Evolutionary conservation across 768 basidiomycete genomes (phyloP).

Genomic region (Gelatoporia subvermispora): DNA sequence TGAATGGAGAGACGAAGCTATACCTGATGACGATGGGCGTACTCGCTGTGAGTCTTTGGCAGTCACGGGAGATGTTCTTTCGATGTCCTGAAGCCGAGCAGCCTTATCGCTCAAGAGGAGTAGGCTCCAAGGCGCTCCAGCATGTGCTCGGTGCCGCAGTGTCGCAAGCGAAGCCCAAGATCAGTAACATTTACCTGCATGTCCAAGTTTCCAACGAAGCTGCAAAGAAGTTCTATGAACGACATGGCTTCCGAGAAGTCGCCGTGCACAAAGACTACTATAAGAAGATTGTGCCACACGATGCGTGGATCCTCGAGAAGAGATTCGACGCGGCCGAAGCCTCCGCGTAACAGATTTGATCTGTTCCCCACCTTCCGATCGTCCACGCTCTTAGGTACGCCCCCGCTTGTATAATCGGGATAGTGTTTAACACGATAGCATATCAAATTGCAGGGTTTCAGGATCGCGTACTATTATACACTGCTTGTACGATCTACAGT

Average conservation of each 20-base stretch:
- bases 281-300: slow-evolving; percentile 81
- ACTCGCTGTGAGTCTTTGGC: slow-evolving; percentile 59
- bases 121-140: slow-evolving; percentile 72
- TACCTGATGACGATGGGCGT: slow-evolving; percentile 94
- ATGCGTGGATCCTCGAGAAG: slow-evolving; percentile 84
- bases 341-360: no score
- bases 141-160: slow-evolving; percentile 62
- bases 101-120: slow-evolving; percentile 80
- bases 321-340: slow-evolving; percentile 24
- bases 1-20: slow-evolving; percentile 49
- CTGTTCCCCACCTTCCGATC: no score
- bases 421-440: no score
- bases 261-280: slow-evolving; percentile 73
- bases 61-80: slow-evolving; percentile 6
- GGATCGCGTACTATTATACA: no score
- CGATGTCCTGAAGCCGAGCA: slow-evolving; percentile 23
- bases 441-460: no score
- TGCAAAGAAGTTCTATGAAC: slow-evolving; percentile 80
- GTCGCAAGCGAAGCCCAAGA: slow-evolving; percentile 52
- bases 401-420: no score
- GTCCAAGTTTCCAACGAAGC: slow-evolving; percentile 79
- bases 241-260: slow-evolving; percentile 72
- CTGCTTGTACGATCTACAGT: no score
- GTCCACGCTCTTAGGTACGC: no score
- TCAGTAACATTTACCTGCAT: slow-evolving; percentile 74